Conservation (phyloP, 2,329 filamentous ascomycete genomes). For the Aschersonia sp. region DNA sequence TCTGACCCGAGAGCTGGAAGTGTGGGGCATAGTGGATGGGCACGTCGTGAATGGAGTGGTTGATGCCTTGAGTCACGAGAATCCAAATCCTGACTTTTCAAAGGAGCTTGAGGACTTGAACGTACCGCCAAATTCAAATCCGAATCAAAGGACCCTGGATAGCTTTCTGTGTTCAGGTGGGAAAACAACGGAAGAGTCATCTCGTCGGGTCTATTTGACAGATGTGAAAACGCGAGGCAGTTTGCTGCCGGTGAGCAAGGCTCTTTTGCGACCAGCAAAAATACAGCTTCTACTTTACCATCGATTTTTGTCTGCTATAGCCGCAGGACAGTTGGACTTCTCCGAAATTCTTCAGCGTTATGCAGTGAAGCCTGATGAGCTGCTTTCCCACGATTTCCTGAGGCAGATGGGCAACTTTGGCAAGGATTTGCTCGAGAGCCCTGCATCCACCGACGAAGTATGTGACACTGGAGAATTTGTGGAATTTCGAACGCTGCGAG, state of each 20-base stretch:
- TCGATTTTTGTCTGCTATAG: slow-evolving; percentile 65
- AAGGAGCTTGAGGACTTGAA: slow-evolving; percentile 31
- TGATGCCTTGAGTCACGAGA: slow-evolving; percentile 67
- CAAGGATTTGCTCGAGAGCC: background rate
- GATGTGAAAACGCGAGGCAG: slow-evolving; percentile 78
- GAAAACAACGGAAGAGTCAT: slow-evolving; percentile 1
- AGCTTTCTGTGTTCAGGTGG: slow-evolving; percentile 22
- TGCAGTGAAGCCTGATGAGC: slow-evolving; percentile 44
- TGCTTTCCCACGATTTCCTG: slow-evolving; percentile 70
- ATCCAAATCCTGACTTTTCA: slow-evolving; percentile 61
- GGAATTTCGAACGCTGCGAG: slow-evolving; percentile 31
- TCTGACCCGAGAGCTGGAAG: slow-evolving; percentile 59
- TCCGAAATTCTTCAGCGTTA: slow-evolving; percentile 58
- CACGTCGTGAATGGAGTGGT: slow-evolving; percentile 82
- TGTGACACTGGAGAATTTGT: slow-evolving; percentile 15
- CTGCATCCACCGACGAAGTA: too few species aligned
- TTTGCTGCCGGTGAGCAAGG: slow-evolving; percentile 47
- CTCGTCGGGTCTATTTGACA: slow-evolving; percentile 49
- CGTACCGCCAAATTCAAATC: slow-evolving; percentile 7
- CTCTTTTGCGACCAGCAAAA: slow-evolving; percentile 60
- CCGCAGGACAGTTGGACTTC: slow-evolving; percentile 56
- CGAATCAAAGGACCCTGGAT: slow-evolving; percentile 22
- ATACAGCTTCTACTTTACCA: slow-evolving; percentile 89
- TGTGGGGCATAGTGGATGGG: slow-evolving; percentile 76
- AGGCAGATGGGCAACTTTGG: slow-evolving; percentile 58